Percentiles rank a stretch among this genome's conserved stretches.
phyloP scores from a whole-genome alignment of 2,329 filamentous ascomycete species.

The Phaeomoniella chlamydospora region DNA sequence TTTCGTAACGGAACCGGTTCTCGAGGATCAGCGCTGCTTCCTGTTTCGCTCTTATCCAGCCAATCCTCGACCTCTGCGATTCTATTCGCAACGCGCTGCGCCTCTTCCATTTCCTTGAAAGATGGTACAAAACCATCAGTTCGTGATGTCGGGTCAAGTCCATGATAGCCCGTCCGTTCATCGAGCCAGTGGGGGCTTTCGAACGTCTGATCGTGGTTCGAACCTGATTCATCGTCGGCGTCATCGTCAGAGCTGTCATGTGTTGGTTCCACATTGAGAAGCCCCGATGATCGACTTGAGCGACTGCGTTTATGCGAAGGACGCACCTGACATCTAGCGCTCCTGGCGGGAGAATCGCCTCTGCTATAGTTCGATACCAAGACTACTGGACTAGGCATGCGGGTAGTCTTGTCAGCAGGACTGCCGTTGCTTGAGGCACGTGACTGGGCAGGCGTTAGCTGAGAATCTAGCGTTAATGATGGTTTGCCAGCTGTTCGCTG shows the following conservation, averaged over 20 bases:
- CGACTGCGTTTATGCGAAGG: constrained; percentile 13
- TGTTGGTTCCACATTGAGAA: constrained; percentile 18
- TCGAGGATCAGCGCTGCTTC: constrained; percentile 20
- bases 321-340: constrained; percentile 9
- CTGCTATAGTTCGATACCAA: constrained; percentile 26
- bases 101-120: constrained; percentile 34
- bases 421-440: constrained; percentile 12
- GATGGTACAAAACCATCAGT: constrained; percentile 29
- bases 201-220: constrained; percentile 1
- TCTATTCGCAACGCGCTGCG: constrained; percentile 32
- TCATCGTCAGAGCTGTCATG: constrained; percentile 14
- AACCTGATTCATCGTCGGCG: constrained; percentile 5
- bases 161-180: constrained; percentile 23
- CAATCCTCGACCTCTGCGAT: constrained; percentile 39
- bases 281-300: constrained; percentile 17
- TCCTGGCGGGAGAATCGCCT: constrained; percentile 26
- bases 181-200: constrained; percentile 9
- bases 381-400: constrained; percentile 26
- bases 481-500: no score
- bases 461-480: constrained; percentile 1
- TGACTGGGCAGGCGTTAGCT: constrained; percentile 9
- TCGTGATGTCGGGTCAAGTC: constrained; percentile 31
- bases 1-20: constrained; percentile 10
- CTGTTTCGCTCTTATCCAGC: constrained; percentile 33
- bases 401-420: constrained; percentile 10